A percentile compares a stretch with the other conserved stretches of the same genome.
phyloP scores from a whole-genome alignment of 2,329 filamentous ascomycete species.

The Trichoderma asperellum region DNA sequence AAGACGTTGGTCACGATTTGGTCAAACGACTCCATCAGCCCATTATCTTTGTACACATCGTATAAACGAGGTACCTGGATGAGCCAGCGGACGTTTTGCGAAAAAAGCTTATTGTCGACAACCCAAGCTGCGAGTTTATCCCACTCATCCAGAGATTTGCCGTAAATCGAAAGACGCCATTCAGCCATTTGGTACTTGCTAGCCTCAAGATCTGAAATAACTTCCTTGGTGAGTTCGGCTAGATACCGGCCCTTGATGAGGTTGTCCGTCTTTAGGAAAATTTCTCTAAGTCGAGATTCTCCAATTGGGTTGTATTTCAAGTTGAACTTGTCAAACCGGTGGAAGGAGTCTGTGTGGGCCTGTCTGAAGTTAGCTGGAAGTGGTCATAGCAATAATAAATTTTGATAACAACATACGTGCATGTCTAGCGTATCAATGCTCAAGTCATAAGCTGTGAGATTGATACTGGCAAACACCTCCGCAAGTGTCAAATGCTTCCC shows the following conservation, averaged over 20 bases:
- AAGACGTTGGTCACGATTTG: slow-evolving; percentile 91
- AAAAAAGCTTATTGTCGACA: slow-evolving; percentile 98
- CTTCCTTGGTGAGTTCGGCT: slow-evolving; percentile 96
- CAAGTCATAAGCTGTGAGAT: slow-evolving; percentile 93
- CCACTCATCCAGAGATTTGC: slow-evolving; percentile 91
- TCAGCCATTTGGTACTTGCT: slow-evolving; percentile 99
- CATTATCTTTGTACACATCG: slow-evolving; percentile 91
- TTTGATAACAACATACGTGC: slow-evolving; percentile 67
- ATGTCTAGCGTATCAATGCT: slow-evolving; percentile 99
- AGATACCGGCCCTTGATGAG: slow-evolving; percentile 94
- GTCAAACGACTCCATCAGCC: slow-evolving; percentile 86
- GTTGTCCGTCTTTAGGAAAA: slow-evolving; percentile 98
- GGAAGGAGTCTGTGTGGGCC: slow-evolving; percentile 97
- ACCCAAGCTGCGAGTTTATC: slow-evolving; percentile 99
- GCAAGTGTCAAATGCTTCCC: slow-evolving; percentile 87
- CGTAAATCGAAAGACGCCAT: slow-evolving; percentile 98
- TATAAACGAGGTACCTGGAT: slow-evolving; percentile 94
- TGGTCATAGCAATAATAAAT: neutral
- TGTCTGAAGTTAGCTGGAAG: slow-evolving; percentile 40
- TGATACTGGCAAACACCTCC: slow-evolving; percentile 97
- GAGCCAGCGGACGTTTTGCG: slow-evolving; percentile 95
- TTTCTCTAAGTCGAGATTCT: slow-evolving; percentile 93
- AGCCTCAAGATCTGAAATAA: slow-evolving; percentile 94
- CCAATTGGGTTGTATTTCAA: slow-evolving; percentile 98
- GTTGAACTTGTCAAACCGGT: slow-evolving; percentile 99